phyloP scores from a whole-genome alignment of 169 alveolate species.

The Theileria luwenshuni region DNA sequence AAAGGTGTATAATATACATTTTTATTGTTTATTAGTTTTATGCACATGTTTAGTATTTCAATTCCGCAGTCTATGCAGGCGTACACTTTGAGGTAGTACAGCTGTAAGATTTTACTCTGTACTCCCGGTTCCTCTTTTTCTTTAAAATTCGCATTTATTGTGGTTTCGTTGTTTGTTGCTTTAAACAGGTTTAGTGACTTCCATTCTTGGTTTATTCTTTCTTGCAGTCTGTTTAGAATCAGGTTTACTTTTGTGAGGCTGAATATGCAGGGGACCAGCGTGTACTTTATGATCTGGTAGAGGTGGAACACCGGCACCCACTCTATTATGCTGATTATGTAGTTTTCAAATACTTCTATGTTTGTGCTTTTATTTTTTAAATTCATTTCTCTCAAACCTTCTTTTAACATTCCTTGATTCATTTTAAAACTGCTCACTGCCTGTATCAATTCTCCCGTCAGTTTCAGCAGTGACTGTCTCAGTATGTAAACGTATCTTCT shows the following conservation, averaged over 20 bases:
- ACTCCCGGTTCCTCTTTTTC: slow-evolving; percentile 4
- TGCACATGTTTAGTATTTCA: slow-evolving; percentile 28
- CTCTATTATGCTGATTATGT: slow-evolving; percentile 44
- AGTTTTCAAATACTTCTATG: slow-evolving; percentile 18
- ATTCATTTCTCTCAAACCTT: neutral
- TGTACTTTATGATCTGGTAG: slow-evolving; percentile 49
- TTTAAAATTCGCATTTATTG: neutral
- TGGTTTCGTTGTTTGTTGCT: slow-evolving; percentile 17
- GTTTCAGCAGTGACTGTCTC: slow-evolving; percentile 56
- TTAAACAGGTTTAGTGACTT: slow-evolving; percentile 41
- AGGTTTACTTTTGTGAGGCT: slow-evolving; percentile 19
- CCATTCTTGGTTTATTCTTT: slow-evolving; percentile 57
- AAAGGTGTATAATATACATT: neutral
- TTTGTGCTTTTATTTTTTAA: neutral
- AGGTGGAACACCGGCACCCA: slow-evolving; percentile 62
- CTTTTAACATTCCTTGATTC: neutral
- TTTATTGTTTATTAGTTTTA: slow-evolving; percentile 5
- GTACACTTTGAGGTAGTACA: slow-evolving; percentile 63
- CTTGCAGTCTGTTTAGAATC: slow-evolving; percentile 25
- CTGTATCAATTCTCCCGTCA: slow-evolving; percentile 39
- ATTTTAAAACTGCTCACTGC: neutral
- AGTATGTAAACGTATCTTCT: slow-evolving; percentile 43
- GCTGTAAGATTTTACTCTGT: slow-evolving; percentile 38
- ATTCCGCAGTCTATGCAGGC: slow-evolving; percentile 62
- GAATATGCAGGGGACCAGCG: slow-evolving; percentile 43